These are phyloP conservation scores for Epichloe typhina DNA, from an alignment of 2,329 filamentous ascomycete genomes.

Conservation along the genomic window DNA sequence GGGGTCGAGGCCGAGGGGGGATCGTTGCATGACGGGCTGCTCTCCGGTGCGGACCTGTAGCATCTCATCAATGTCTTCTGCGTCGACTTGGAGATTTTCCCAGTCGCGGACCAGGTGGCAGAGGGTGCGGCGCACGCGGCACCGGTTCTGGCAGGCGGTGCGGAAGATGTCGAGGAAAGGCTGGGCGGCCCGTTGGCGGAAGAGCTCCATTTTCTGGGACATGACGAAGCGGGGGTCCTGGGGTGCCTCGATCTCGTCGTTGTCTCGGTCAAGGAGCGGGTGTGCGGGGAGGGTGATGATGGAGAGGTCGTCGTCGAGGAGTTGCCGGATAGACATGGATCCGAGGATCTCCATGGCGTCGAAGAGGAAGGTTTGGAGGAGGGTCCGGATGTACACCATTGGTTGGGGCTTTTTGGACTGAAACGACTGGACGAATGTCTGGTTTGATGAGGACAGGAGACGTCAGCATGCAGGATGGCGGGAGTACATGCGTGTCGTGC, in stretches of 20 bases:
- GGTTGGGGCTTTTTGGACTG: conserved; percentile 72
- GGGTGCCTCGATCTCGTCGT: conserved; percentile 63
- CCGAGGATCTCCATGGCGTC: conserved; percentile 58
- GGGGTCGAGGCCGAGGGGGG: conserved; percentile 20
- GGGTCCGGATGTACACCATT: conserved; percentile 67
- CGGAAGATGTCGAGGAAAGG: conserved; percentile 76
- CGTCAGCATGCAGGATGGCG: background rate
- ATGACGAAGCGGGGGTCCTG: conserved; percentile 63
- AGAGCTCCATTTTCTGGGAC: conserved; percentile 58
- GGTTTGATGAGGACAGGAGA: background rate
- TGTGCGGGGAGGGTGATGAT: conserved; percentile 62
- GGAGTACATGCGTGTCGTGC: background rate
- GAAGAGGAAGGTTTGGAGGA: conserved; percentile 65
- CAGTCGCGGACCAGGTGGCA: conserved; percentile 73
- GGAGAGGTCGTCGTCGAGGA: conserved; percentile 73
- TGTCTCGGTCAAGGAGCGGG: conserved; percentile 55
- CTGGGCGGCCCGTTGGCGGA: conserved; percentile 47
- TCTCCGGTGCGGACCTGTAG: conserved; percentile 50
- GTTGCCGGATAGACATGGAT: conserved; percentile 53
- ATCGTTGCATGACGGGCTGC: conserved; percentile 38
- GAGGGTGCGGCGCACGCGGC: conserved; percentile 77
- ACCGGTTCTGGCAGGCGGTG: conserved; percentile 79
- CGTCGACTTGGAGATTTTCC: conserved; percentile 72
- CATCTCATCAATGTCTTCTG: conserved; percentile 61
- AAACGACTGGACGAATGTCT: conserved; percentile 64